Evolutionary conservation across 164 flowering plant species (phyloP).

Genomic region (Magnolia changhungtana): DNA sequence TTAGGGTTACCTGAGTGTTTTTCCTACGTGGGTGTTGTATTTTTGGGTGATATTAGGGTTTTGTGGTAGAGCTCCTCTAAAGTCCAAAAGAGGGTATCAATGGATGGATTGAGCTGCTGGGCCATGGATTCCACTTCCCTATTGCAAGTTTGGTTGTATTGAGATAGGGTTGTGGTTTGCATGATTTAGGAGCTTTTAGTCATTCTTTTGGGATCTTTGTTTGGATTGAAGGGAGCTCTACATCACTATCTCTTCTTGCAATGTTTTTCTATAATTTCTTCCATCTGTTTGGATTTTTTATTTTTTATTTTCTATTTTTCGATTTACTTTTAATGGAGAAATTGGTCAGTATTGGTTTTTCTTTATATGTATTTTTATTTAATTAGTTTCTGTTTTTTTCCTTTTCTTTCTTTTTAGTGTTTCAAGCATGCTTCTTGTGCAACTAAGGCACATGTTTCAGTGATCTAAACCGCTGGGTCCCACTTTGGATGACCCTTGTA

Average conservation of each 20-base stretch:
- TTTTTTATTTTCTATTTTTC: too few relatives aligned
- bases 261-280: not conserved
- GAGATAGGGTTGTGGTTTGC: conserved; percentile 30
- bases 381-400: too few relatives aligned
- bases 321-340: too few relatives aligned
- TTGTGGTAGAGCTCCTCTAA: conserved; percentile 20
- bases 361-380: too few relatives aligned
- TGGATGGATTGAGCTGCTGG: conserved; percentile 27
- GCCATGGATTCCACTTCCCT: conserved; percentile 28
- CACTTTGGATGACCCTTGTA: too few relatives aligned
- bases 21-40: not conserved
- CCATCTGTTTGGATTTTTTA: too few relatives aligned
- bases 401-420: too few relatives aligned
- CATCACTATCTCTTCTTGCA: not conserved
- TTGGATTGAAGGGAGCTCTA: conserved; percentile 43
- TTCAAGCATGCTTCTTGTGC: too few relatives aligned
- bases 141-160: conserved; percentile 3
- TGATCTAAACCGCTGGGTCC: too few relatives aligned
- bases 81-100: conserved; percentile 14
- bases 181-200: conserved; percentile 29
- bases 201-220: conserved; percentile 20
- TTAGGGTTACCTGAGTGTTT: not conserved
- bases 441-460: too few relatives aligned
- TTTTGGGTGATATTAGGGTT: conserved; percentile 4
- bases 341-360: too few relatives aligned